Conservation (phyloP, 306 rosid genomes). For the Senna tora region DNA sequence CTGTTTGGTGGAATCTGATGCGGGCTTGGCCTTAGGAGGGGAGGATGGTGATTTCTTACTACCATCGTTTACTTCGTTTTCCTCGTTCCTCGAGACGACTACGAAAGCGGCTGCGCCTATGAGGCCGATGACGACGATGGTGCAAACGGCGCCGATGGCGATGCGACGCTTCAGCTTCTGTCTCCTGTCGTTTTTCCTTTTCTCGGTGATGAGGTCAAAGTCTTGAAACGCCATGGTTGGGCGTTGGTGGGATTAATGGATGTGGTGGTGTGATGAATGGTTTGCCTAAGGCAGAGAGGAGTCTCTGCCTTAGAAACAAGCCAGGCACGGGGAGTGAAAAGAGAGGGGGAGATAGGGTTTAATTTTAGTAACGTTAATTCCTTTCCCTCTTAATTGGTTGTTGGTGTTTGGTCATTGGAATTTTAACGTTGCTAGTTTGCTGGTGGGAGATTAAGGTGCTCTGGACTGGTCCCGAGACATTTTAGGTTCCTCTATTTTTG, state of each 20-base stretch:
- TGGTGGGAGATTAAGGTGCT: constrained; percentile 25
- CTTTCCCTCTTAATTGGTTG: constrained; percentile 21
- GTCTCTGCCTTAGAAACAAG: constrained; percentile 76
- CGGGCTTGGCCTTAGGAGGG: not conserved
- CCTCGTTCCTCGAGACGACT: not conserved
- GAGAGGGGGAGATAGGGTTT: constrained; percentile 4
- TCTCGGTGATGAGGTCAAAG: constrained; percentile 73
- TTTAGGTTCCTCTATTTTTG: constrained; percentile 55
- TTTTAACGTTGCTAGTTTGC: constrained; percentile 26
- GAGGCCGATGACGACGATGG: constrained; percentile 40
- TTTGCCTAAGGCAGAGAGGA: constrained; percentile 76
- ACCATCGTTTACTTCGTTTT: not conserved
- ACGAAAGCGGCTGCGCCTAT: constrained; percentile 48
- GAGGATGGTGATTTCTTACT: not conserved
- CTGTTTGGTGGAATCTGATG: not conserved
- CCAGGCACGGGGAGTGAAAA: constrained; percentile 28
- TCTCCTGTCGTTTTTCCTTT: constrained; percentile 59
- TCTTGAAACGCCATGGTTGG: constrained; percentile 79
- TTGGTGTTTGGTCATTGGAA: constrained; percentile 12
- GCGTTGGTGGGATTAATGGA: too few relatives aligned
- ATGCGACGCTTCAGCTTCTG: constrained; percentile 53
- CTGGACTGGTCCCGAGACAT: constrained; percentile 66
- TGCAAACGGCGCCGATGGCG: constrained; percentile 44
- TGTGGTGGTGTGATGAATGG: too few relatives aligned
- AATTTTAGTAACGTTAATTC: not conserved